phyloP scores from a whole-genome alignment of 306 rosid species.

The Quillaja saponaria region DNA sequence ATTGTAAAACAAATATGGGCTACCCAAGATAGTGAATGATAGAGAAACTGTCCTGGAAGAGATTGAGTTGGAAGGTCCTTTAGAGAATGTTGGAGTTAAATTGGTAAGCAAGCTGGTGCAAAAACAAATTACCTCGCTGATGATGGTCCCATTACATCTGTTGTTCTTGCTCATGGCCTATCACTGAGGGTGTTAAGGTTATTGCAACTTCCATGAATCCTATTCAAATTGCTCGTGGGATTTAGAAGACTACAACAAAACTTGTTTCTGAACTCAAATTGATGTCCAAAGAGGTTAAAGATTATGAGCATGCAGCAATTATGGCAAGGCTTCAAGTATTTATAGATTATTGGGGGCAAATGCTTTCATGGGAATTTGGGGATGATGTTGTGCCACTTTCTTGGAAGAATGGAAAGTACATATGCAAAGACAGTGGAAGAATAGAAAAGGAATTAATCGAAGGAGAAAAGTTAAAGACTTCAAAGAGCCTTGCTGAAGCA shows the following conservation, averaged over 20 bases:
- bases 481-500: too few species aligned
- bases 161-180: constrained; percentile 91
- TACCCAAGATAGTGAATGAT: constrained; percentile 91
- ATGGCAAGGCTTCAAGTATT: too few species aligned
- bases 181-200: constrained; percentile 88
- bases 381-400: too few species aligned
- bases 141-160: constrained; percentile 91
- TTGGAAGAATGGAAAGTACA: too few species aligned
- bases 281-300: background rate
- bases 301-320: too few species aligned
- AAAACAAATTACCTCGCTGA: constrained; percentile 91
- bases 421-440: too few species aligned
- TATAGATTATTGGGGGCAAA: too few species aligned
- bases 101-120: constrained; percentile 98
- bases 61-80: constrained; percentile 91
- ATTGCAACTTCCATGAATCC: constrained; percentile 92
- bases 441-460: too few species aligned
- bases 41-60: constrained; percentile 92
- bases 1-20: constrained; percentile 82
- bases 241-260: constrained; percentile 66
- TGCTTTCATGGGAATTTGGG: too few species aligned
- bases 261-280: background rate
- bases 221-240: constrained; percentile 85
- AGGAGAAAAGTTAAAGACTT: too few species aligned
- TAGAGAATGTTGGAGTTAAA: constrained; percentile 94